These are phyloP conservation scores for Neoboletus brunneissimus DNA, from an alignment of 768 basidiomycete genomes.

Conservation along the genomic window DNA sequence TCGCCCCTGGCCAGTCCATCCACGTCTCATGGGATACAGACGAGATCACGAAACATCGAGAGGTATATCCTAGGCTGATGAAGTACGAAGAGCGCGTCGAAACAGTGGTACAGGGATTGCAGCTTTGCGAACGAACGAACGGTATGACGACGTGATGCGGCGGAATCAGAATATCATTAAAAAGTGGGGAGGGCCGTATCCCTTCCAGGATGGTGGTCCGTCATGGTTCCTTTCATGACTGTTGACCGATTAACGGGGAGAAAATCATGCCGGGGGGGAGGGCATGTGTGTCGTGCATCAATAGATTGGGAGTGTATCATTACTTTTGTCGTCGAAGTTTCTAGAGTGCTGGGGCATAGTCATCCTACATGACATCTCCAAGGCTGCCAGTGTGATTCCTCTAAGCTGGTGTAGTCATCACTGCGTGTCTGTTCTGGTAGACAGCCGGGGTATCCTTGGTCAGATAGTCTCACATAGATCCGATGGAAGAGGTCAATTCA, in stretches of 20 bases:
- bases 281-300: no score
- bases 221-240: not conserved
- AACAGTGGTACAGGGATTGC: not conserved
- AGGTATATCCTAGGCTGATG: not conserved
- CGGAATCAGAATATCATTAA: not conserved
- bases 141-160: not conserved
- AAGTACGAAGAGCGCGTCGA: not conserved
- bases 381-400: not conserved
- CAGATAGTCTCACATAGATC: not conserved
- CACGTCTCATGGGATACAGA: not conserved
- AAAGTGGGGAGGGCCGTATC: not conserved
- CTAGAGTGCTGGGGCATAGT: not conserved
- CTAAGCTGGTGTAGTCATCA: no score
- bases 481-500: not conserved
- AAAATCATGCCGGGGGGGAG: not conserved
- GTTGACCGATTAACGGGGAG: not conserved
- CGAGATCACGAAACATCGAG: not conserved
- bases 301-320: no score
- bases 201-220: not conserved
- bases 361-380: not conserved
- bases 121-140: constrained; percentile 1
- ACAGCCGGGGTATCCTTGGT: not conserved
- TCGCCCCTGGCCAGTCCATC: not conserved
- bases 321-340: no score
- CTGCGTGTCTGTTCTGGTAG: not conserved